Percentiles rank a stretch among this genome's conserved stretches.
These are phyloP conservation scores for Salix brachista DNA, from an alignment of 345 rosid species.

Conservation along the genomic window DNA sequence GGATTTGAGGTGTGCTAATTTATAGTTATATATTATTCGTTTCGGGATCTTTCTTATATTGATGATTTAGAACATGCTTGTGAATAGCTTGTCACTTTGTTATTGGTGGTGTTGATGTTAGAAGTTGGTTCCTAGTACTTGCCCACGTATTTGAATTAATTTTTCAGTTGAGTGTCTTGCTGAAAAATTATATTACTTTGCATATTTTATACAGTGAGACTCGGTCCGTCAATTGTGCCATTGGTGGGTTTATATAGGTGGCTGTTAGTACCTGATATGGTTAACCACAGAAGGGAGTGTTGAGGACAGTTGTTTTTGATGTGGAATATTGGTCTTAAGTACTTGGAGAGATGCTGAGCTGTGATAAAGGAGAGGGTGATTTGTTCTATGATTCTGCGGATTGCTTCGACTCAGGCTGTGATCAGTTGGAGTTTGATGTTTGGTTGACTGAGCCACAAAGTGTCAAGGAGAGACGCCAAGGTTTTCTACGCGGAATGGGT, in stretches of 20 bases:
- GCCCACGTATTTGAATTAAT: conserved; percentile 23
- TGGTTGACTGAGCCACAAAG: conserved; percentile 63
- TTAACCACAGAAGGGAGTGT: conserved; percentile 20
- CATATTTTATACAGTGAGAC: conserved; percentile 22
- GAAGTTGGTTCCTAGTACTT: conserved; percentile 45
- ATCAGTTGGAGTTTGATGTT: conserved; percentile 32
- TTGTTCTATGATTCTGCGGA: conserved; percentile 67
- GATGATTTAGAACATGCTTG: conserved; percentile 20
- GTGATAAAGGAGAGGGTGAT: conserved; percentile 42
- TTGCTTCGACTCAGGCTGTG: conserved; percentile 28
- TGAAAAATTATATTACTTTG: conserved; percentile 16
- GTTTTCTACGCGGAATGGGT: conserved; percentile 53
- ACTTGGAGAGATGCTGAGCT: conserved; percentile 48
- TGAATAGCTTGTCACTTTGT: conserved; percentile 12
- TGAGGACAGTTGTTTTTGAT: conserved; percentile 22
- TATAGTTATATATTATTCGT: conserved; percentile 16
- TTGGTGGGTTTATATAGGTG: conserved; percentile 24
- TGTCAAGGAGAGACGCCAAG: conserved; percentile 59
- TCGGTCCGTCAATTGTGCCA: conserved; percentile 47
- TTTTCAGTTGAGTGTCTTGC: conserved; percentile 10
- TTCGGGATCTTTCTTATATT: conserved; percentile 24
- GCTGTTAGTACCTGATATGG: conserved; percentile 16
- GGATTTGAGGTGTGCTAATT: conserved; percentile 22
- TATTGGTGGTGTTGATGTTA: conserved; percentile 21
- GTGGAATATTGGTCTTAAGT: conserved; percentile 32